phyloP scores from a whole-genome alignment of 2,329 filamentous ascomycete genomes.

The Arthrocladium fulminans region DNA sequence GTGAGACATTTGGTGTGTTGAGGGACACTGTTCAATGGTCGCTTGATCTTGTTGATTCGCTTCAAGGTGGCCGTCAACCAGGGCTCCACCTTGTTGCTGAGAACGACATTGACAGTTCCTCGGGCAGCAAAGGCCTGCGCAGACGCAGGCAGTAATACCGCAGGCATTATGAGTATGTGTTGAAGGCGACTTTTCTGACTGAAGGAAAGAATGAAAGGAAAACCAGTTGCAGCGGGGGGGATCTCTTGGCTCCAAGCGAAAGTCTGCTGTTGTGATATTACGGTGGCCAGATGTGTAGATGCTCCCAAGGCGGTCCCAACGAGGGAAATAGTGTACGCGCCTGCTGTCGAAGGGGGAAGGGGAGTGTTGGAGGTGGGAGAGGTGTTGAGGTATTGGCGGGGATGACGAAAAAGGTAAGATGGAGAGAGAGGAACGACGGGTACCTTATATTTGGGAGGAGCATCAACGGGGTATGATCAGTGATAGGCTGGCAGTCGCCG shows the following conservation, averaged over 20 bases:
- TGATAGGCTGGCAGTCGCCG: slow-evolving; percentile 19
- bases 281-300: slow-evolving; percentile 9
- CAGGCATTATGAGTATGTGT: slow-evolving; percentile 59
- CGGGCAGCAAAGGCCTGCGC: slow-evolving; percentile 93
- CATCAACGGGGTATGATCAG: slow-evolving; percentile 11
- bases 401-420: slow-evolving; percentile 27
- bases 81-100: slow-evolving; percentile 83
- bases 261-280: slow-evolving; percentile 2
- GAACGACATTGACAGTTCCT: slow-evolving; percentile 86
- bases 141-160: slow-evolving; percentile 86
- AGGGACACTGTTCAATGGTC: slow-evolving; percentile 89
- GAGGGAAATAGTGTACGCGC: slow-evolving; percentile 54
- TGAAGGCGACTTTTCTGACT: background rate
- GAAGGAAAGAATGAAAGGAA: slow-evolving; percentile 6
- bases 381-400: slow-evolving; percentile 16
- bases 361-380: slow-evolving; percentile 14
- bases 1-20: slow-evolving; percentile 94
- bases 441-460: slow-evolving; percentile 22
- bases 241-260: slow-evolving; percentile 10
- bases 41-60: slow-evolving; percentile 92
- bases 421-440: slow-evolving; percentile 44
- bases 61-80: slow-evolving; percentile 97
- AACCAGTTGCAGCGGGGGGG: background rate
- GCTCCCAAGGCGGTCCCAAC: slow-evolving; percentile 44
- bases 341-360: slow-evolving; percentile 48